Conservation (phyloP, 164 flowering plant species). For the Stephania cephalantha region DNA sequence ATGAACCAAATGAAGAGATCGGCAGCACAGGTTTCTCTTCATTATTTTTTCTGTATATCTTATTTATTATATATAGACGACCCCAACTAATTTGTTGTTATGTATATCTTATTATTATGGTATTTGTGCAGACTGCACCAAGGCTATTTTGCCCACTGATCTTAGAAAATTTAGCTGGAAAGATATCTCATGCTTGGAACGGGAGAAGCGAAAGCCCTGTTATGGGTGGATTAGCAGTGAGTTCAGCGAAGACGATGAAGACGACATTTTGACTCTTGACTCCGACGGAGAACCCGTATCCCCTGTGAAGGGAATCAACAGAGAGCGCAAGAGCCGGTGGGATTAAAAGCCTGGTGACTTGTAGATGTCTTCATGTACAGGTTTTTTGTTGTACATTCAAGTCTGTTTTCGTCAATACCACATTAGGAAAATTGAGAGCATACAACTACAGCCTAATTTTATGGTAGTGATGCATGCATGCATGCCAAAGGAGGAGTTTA, state of each 20-base stretch:
- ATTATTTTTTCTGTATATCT: too few relatives aligned
- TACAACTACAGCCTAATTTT: too few relatives aligned
- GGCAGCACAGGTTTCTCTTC: neutral
- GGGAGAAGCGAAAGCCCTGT: conserved; percentile 19
- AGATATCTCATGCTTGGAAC: conserved; percentile 1
- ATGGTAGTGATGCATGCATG: too few relatives aligned
- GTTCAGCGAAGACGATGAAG: conserved; percentile 14
- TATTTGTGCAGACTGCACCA: neutral
- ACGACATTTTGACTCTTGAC: conserved; percentile 11
- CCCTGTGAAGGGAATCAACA: neutral
- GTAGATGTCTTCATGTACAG: neutral
- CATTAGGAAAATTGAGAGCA: too few relatives aligned
- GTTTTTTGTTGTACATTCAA: too few relatives aligned
- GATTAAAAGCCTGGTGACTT: neutral
- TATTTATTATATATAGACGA: too few relatives aligned
- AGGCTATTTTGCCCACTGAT: neutral
- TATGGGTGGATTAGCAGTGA: conserved; percentile 34
- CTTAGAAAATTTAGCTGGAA: neutral
- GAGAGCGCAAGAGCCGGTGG: conserved; percentile 13
- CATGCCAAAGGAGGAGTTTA: too few relatives aligned
- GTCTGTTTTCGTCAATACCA: too few relatives aligned
- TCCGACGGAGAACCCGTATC: neutral
- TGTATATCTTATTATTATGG: neutral
- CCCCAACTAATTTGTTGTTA: too few relatives aligned
- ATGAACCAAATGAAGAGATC: neutral